These are phyloP conservation scores for Filosporella fistucella DNA, from an alignment of 495 filamentous ascomycete species.

Conservation along the genomic window DNA sequence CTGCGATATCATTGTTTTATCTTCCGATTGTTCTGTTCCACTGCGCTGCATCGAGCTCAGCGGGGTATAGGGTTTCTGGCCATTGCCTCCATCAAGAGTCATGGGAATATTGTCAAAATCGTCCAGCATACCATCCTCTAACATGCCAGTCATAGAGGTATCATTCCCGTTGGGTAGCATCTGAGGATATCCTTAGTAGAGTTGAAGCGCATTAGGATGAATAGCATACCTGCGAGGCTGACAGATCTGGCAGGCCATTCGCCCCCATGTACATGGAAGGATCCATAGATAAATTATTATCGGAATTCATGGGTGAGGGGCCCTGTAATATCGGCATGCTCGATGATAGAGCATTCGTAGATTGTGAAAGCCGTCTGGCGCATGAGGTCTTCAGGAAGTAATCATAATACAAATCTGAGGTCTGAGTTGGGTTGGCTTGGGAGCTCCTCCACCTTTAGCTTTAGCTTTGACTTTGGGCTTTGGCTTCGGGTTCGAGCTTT, in stretches of 20 bases:
- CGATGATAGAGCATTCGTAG: constrained; percentile 7
- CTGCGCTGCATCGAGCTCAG: constrained; percentile 5
- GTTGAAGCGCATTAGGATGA: background rate
- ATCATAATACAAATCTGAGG: too few relatives aligned
- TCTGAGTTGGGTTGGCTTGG: too few relatives aligned
- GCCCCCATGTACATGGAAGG: constrained; percentile 15
- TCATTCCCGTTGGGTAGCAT: constrained; percentile 16
- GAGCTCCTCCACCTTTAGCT: too few relatives aligned
- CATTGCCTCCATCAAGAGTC: constrained; percentile 10
- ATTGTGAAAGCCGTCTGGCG: constrained; percentile 10
- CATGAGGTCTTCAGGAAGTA: too few relatives aligned
- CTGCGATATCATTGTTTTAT: background rate
- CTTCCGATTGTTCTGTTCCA: constrained; percentile 11
- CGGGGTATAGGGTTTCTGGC: constrained; percentile 9
- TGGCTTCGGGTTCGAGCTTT: too few relatives aligned
- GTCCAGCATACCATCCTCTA: constrained; percentile 25
- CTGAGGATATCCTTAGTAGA: constrained; percentile 1
- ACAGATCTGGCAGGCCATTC: constrained; percentile 10
- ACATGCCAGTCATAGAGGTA: constrained; percentile 33
- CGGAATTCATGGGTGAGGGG: constrained; percentile 15
- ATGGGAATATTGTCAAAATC: constrained; percentile 27
- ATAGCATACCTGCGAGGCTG: constrained; percentile 16
- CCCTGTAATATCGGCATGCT: constrained; percentile 14
- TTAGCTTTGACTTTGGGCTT: too few relatives aligned
- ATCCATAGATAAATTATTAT: constrained; percentile 17